Conservation (phyloP, 2,329 filamentous ascomycete genomes). For the Fusarium goolgardi region DNA sequence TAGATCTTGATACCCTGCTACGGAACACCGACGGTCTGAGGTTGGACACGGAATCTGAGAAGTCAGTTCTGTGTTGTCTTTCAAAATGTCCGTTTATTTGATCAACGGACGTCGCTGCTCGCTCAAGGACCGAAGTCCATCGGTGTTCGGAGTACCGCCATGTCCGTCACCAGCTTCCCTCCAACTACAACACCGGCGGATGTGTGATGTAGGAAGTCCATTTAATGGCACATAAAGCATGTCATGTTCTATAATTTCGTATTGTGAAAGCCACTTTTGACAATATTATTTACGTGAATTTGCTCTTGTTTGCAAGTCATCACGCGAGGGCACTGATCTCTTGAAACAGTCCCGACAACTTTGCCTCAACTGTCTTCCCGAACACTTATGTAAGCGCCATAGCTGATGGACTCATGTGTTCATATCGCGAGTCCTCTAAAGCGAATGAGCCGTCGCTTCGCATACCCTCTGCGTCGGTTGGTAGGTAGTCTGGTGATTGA, state of each 20-base stretch:
- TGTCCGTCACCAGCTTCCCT: neutral
- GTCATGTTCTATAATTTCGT: neutral
- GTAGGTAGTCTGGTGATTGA: neutral
- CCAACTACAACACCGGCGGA: neutral
- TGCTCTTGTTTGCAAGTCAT: neutral
- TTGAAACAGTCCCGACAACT: neutral
- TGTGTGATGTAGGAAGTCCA: neutral
- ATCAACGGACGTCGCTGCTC: neutral
- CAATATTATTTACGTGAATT: neutral
- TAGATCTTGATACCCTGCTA: neutral
- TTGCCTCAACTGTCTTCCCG: neutral
- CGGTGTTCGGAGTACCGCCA: neutral
- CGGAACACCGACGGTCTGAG: neutral
- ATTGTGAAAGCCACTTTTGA: neutral
- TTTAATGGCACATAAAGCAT: neutral
- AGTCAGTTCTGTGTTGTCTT: neutral
- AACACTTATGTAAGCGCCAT: no score
- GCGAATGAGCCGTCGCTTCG: no score
- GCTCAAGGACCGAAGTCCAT: neutral
- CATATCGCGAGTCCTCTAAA: no score
- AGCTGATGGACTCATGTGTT: no score
- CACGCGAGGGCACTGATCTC: no score
- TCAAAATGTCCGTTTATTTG: neutral
- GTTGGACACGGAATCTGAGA: no score
- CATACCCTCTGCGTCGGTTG: neutral